Percentiles rank a stretch among this genome's conserved stretches.
These are phyloP conservation scores for Psophocarpus tetragonolobus DNA, from an alignment of 306 rosid genomes.

Conservation along the genomic window DNA sequence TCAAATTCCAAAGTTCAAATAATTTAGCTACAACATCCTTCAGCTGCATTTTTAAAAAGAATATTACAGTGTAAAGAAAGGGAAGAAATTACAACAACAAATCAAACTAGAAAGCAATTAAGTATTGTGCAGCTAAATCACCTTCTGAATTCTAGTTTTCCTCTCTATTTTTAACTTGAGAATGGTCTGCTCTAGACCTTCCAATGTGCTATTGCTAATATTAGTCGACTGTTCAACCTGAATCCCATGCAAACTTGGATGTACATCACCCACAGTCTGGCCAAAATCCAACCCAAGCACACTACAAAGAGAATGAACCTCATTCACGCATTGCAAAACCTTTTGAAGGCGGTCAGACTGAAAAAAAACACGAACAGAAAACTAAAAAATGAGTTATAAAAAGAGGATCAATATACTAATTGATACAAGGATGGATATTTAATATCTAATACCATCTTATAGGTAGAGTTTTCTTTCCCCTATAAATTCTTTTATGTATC, in stretches of 20 bases:
- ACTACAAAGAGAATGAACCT: slow-evolving; percentile 89
- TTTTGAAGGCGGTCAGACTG: slow-evolving; percentile 93
- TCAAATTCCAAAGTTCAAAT: slow-evolving; percentile 94
- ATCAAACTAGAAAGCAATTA: not conserved
- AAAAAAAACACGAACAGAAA: slow-evolving; percentile 25
- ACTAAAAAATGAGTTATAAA: not conserved
- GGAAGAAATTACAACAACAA: slow-evolving; percentile 10
- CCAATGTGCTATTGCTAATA: slow-evolving; percentile 83
- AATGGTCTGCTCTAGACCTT: slow-evolving; percentile 83
- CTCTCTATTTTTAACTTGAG: slow-evolving; percentile 69
- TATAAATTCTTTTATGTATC: not conserved
- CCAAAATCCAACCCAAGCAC: slow-evolving; percentile 90
- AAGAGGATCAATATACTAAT: not conserved
- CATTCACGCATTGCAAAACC: slow-evolving; percentile 82
- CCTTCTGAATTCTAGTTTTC: slow-evolving; percentile 78
- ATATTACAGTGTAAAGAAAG: not conserved
- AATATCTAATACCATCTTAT: not conserved
- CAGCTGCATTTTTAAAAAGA: slow-evolving; percentile 61
- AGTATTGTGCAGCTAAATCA: slow-evolving; percentile 25
- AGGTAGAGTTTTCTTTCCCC: not conserved
- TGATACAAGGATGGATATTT: slow-evolving; percentile 1
- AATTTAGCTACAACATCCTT: slow-evolving; percentile 66
- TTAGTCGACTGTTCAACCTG: slow-evolving; percentile 79
- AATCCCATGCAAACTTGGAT: slow-evolving; percentile 85
- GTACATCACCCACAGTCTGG: slow-evolving; percentile 78